Evolutionary conservation across 176 grass and related monocot genomes (phyloP), one percentile per base, ranked within the genome.

Genomic region (Alloteropsis semialata): DNA sequence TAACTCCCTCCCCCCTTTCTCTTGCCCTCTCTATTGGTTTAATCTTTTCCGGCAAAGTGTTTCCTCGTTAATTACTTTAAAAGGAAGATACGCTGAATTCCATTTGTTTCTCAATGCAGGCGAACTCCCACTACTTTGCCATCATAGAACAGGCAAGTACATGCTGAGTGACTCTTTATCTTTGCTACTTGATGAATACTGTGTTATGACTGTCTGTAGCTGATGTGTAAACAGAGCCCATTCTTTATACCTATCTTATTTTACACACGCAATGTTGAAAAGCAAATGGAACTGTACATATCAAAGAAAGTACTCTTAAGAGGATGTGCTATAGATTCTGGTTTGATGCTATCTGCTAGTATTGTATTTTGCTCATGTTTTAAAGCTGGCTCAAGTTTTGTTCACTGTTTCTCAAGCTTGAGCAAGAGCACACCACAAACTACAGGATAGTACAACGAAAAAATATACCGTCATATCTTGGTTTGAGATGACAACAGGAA

Each of bases 61-160:
- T 65, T 82, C 5, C 12, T 76, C 1, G 58, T 4, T 30, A 75
- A 3, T 17, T 51, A 78, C 44, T 67, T 46, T 72, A 28, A 78
- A 30, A 84, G 48, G 15, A 60, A 68, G n/a, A 19, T 65, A 64
- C 28, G 60, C 78, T 72, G 56, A 77, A 81, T 39, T 68, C 18
- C 5, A 12, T 59, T 72, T 45, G 19, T 88, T 89, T 67, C 66
- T 78, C 72, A 70, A 75, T 92, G 77, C 95, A 98, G 95, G 95
- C 96, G 30, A 98, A 98, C 72, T 98, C 96, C 36, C 96, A 98
- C 82, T 98, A 95, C 82, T 95, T 92, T 86, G 91, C 96, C 71
- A 93, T 98, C 72, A 98, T 98, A 83, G 96, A 98, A 50, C 96
- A 98, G 96, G 96, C 90, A 95, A 75, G 55, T 84, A 60, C 39